Conservation (phyloP, 225 moss, liverwort and hornwort species). For the Pleurozium schreberi region DNA sequence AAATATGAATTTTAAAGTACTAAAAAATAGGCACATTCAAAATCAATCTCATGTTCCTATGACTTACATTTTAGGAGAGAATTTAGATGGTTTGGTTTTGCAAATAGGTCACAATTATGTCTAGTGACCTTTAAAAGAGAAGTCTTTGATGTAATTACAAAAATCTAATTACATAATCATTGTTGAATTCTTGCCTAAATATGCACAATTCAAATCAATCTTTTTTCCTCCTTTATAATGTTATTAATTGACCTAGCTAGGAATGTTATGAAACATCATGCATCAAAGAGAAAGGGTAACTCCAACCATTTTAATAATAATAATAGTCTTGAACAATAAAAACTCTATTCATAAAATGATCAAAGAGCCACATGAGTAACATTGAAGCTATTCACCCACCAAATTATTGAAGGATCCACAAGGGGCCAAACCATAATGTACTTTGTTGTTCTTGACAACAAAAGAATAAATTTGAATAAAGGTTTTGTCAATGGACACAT, state of each 20-base stretch:
- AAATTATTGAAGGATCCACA: rapidly evolving
- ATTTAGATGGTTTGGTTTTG: background rate
- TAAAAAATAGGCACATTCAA: background rate
- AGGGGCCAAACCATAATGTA: background rate
- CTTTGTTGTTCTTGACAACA: too few species aligned
- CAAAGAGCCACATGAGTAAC: background rate
- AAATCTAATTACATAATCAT: background rate
- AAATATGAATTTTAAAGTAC: background rate
- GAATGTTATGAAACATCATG: background rate
- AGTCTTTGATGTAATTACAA: background rate
- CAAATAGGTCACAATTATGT: background rate
- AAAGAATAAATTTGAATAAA: background rate
- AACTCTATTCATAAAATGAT: too few species aligned
- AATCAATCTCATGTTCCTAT: background rate
- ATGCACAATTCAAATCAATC: rapidly evolving
- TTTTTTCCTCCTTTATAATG: too few species aligned
- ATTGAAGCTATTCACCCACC: background rate
- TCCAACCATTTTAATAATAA: too few species aligned
- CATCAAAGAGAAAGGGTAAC: background rate
- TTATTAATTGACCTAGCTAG: background rate
- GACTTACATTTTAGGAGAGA: background rate
- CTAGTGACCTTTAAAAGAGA: rapidly evolving
- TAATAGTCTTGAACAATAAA: too few species aligned
- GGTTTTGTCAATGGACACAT: background rate
- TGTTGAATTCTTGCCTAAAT: rapidly evolving